Percentiles rank a stretch among this genome's conserved stretches.
These are phyloP conservation scores for Ambispora gerdemannii DNA, from an alignment of 192 early-diverging fungal genomes.

Conservation along the genomic window DNA sequence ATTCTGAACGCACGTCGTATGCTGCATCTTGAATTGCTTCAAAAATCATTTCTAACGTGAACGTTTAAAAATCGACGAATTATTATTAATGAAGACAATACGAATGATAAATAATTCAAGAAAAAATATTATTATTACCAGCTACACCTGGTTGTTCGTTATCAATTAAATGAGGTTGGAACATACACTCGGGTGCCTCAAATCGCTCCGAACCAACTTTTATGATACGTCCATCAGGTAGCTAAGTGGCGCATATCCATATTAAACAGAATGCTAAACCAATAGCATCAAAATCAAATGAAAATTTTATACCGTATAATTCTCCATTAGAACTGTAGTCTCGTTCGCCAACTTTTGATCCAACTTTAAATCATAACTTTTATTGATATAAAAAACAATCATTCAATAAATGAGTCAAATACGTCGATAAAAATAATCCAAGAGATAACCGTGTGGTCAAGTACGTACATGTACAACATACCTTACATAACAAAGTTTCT, in stretches of 20 bases:
- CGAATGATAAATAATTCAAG: neutral
- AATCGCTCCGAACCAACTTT: constrained; percentile 98
- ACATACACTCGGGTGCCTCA: constrained; percentile 97
- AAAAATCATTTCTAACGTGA: constrained; percentile 78
- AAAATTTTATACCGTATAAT: constrained; percentile 71
- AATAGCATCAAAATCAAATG: neutral
- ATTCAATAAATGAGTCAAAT: neutral
- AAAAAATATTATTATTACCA: constrained; percentile 46
- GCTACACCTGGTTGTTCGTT: constrained; percentile 91
- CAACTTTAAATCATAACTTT: constrained; percentile 89
- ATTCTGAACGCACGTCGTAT: constrained; percentile 87
- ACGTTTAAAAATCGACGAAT: neutral
- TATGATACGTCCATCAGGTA: constrained; percentile 97
- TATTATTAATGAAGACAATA: neutral
- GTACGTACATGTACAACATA: constrained; percentile 32
- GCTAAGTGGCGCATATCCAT: constrained; percentile 38
- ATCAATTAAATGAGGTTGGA: constrained; percentile 97
- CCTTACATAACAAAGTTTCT: constrained; percentile 97
- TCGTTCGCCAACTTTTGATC: constrained; percentile 94
- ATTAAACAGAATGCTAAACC: constrained; percentile 9
- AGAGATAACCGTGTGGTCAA: neutral
- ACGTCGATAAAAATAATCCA: too few species aligned
- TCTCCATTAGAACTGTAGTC: constrained; percentile 94
- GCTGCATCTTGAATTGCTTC: constrained; percentile 88
- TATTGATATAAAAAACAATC: constrained; percentile 9